Evolutionary conservation across 225 moss, liverwort and hornwort genomes (phyloP).

Genomic region (Physcomitrium patens): DNA sequence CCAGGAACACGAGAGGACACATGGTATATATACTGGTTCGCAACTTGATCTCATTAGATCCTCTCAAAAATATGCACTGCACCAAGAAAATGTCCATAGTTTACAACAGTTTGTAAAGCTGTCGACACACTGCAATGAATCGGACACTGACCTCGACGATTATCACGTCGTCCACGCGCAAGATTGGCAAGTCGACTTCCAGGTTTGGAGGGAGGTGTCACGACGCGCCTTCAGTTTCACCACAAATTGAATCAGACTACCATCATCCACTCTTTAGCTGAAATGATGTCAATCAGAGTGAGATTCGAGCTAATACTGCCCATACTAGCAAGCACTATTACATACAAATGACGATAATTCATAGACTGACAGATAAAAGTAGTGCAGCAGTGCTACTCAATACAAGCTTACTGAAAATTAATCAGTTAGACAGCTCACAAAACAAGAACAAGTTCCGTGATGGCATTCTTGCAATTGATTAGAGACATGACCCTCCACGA

Average conservation of each 20-base stretch:
- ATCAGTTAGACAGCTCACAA: too few species aligned
- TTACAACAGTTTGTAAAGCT: background rate
- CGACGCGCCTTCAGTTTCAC: constrained; percentile 69
- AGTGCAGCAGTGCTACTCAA: too few species aligned
- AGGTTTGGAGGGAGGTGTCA: constrained; percentile 83
- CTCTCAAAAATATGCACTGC: constrained; percentile 2
- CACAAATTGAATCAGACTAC: constrained; percentile 28
- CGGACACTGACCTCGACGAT: constrained; percentile 74
- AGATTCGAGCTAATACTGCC: background rate
- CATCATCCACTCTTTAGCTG: constrained; percentile 13
- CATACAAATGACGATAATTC: background rate
- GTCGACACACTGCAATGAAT: constrained; percentile 22
- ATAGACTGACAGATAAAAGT: background rate
- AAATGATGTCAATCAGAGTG: background rate
- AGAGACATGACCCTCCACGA: too few species aligned
- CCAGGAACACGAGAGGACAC: background rate
- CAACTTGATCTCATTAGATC: background rate
- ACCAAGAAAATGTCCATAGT: constrained; percentile 16
- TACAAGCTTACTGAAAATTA: too few species aligned
- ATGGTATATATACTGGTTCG: background rate
- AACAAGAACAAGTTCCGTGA: too few species aligned
- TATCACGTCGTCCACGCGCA: constrained; percentile 77
- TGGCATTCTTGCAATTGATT: too few species aligned
- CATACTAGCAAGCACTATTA: background rate
- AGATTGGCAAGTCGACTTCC: constrained; percentile 78